Base-by-base conservation (phyloP, 139 green algal species). In the Coelastrella sp. region DNA sequence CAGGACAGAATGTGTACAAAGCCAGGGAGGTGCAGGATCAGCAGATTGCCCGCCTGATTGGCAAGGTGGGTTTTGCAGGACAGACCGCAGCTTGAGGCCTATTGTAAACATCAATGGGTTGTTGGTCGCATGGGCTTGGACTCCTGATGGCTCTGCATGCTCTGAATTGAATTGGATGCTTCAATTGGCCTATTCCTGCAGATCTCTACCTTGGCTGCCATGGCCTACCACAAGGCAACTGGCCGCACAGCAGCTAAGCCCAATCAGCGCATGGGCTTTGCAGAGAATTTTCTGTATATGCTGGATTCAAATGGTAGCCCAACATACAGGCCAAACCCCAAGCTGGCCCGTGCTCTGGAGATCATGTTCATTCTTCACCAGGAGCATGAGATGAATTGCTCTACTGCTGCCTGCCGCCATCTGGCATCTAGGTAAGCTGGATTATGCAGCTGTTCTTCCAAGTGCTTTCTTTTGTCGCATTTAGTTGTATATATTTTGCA, bases 301-400 rank as follows among this genome's bases (percentile, higher is more conserved):
- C 93, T 99, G 59, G 97, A 99, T 87, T 94, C 90, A 13, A 91
- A 89, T 4, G 75, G 43, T 77, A 93, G 89, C 67, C 85, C 91
- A 53, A 73, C 66, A 25, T 99, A 98, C 92, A 85, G 87, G 41
- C 96, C 96, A 23, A 95, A 99, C 92, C 96, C 96, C 5, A 87
- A 89, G 74, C 93, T 83, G 11, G 76, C 76, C 4, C 76, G 76
- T 62, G 76, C 76, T 11, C 82, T 93, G 23, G 97, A 99, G 89
- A 92, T 99, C 73, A 93, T 99, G 89, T 99, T 99, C 90, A 96
- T 98, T 35, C 90, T 99, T 75, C 97, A 99, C 90, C 95, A 96
- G 6, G 97, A 99, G 92, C 97, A 99, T 88, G 97, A 99, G 90
- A 98, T 99, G 92, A 99, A 99, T 91, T 99, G 97, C 93, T 97